Conservation (phyloP, 2,329 filamentous ascomycete species). For the Xenosphaeropsis pyriputrescens region DNA sequence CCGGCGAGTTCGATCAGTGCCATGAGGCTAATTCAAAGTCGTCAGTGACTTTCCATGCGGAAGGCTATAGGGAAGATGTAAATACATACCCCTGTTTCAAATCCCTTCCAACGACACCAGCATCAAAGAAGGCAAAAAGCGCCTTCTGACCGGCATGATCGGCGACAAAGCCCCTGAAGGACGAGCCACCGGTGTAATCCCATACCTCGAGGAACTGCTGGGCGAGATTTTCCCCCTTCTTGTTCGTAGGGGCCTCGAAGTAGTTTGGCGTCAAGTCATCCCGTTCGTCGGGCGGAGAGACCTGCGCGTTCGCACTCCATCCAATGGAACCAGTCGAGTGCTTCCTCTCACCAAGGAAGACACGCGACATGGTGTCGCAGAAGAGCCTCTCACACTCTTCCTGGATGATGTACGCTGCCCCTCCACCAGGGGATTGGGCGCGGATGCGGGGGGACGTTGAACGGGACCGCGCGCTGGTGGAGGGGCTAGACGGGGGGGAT, state of each 20-base stretch:
- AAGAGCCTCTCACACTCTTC: slow-evolving; percentile 99
- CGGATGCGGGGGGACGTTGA: slow-evolving; percentile 29
- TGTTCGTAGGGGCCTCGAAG: slow-evolving; percentile 9
- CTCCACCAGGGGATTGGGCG: slow-evolving; percentile 49
- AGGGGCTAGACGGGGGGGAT: slow-evolving; percentile 78
- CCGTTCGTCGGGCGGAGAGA: slow-evolving; percentile 17
- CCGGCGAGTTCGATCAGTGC: slow-evolving; percentile 81
- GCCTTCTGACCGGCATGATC: slow-evolving; percentile 56
- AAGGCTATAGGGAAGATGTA: no score
- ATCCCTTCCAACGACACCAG: slow-evolving; percentile 55
- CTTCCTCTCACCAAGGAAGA: slow-evolving; percentile 94
- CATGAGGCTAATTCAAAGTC: slow-evolving; percentile 46
- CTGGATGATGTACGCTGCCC: slow-evolving; percentile 92
- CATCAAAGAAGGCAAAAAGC: slow-evolving; percentile 81
- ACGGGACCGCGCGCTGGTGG: slow-evolving; percentile 54
- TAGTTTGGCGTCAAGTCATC: slow-evolving; percentile 12
- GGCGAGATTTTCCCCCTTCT: slow-evolving; percentile 4
- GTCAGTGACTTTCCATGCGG: no score
- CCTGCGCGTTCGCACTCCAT: slow-evolving; percentile 56
- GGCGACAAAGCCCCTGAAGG: slow-evolving; percentile 75
- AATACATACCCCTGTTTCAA: slow-evolving; percentile 70
- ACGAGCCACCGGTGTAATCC: slow-evolving; percentile 71
- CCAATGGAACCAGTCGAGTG: slow-evolving; percentile 69
- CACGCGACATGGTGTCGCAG: slow-evolving; percentile 85
- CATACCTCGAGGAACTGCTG: slow-evolving; percentile 17